Evolutionary conservation across 1,284 basidiomycete genomes (phyloP).

Genomic region (Ustilago esculenta): DNA sequence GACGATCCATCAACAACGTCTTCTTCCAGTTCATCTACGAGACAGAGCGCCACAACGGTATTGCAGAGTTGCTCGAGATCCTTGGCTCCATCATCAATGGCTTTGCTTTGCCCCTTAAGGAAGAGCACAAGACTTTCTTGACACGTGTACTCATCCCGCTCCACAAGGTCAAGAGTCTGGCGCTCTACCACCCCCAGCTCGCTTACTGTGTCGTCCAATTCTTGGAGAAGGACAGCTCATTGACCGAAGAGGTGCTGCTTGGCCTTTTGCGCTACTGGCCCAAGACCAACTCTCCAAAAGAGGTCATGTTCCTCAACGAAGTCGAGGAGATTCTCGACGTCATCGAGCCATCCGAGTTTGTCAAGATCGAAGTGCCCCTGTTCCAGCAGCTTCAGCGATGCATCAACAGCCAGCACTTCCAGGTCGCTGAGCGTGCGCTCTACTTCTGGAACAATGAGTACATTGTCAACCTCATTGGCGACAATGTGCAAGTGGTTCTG

Average conservation of each 20-base stretch:
- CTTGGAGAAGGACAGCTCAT: slow-evolving; percentile 90
- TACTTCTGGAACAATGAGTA: slow-evolving; percentile 85
- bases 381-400: slow-evolving; percentile 96
- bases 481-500: slow-evolving; percentile 87
- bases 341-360: slow-evolving; percentile 95
- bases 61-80: slow-evolving; percentile 97
- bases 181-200: slow-evolving; percentile 96
- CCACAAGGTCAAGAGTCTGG: slow-evolving; percentile 96
- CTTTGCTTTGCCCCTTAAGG: slow-evolving; percentile 96
- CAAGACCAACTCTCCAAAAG: slow-evolving; percentile 99
- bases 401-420: slow-evolving; percentile 99
- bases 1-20: slow-evolving; percentile 98
- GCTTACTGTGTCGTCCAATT: slow-evolving; percentile 99
- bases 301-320: slow-evolving; percentile 99
- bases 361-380: slow-evolving; percentile 91
- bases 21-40: slow-evolving; percentile 99
- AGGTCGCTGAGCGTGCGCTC: slow-evolving; percentile 71
- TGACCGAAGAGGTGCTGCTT: slow-evolving; percentile 95
- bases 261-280: slow-evolving; percentile 98
- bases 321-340: slow-evolving; percentile 99
- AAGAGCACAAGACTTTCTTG: slow-evolving; percentile 98
- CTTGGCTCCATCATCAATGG: slow-evolving; percentile 99
- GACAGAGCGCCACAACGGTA: slow-evolving; percentile 98
- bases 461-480: slow-evolving; percentile 98
- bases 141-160: slow-evolving; percentile 94